phyloP scores from a whole-genome alignment of 306 rosid species.

The Ormosia semicastrata region DNA sequence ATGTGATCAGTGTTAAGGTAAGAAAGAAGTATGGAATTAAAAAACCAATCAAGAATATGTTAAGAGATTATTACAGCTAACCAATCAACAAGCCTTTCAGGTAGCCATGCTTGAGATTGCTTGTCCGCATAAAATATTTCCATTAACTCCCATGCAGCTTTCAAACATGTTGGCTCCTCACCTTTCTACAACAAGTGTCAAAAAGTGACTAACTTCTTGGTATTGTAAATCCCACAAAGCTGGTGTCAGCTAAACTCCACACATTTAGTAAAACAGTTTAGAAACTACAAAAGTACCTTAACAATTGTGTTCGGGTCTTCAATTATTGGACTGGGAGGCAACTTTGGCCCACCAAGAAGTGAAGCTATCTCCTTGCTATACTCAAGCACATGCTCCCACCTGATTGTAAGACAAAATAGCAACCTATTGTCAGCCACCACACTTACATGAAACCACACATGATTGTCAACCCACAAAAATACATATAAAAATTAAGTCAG shows the following conservation, averaged over 20 bases:
- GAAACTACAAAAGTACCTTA: slow-evolving; percentile 45
- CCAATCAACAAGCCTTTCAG: slow-evolving; percentile 96
- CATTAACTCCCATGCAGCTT: slow-evolving; percentile 97
- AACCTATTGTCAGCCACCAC: not conserved
- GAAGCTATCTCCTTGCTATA: slow-evolving; percentile 78
- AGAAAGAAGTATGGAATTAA: not conserved
- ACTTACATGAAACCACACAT: not conserved
- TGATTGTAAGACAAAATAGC: slow-evolving; percentile 31
- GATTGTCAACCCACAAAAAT: not conserved
- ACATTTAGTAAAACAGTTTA: not conserved
- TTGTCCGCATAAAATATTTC: slow-evolving; percentile 92
- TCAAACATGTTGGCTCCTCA: slow-evolving; percentile 73
- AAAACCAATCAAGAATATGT: not conserved
- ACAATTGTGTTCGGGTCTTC: slow-evolving; percentile 57
- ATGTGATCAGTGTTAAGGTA: slow-evolving; percentile 2
- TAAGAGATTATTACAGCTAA: slow-evolving; percentile 75
- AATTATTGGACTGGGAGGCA: slow-evolving; percentile 45
- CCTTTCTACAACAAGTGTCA: slow-evolving; percentile 48
- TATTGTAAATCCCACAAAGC: slow-evolving; percentile 14
- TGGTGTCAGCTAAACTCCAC: not conserved
- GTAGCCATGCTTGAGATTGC: slow-evolving; percentile 82
- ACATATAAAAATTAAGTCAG: not conserved
- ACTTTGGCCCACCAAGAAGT: slow-evolving; percentile 61
- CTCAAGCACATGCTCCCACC: slow-evolving; percentile 92
- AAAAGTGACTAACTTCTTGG: not conserved